These are phyloP conservation scores for Monosiga brevicollis DNA, from an alignment of 78 protist species.

Conservation along the genomic window DNA sequence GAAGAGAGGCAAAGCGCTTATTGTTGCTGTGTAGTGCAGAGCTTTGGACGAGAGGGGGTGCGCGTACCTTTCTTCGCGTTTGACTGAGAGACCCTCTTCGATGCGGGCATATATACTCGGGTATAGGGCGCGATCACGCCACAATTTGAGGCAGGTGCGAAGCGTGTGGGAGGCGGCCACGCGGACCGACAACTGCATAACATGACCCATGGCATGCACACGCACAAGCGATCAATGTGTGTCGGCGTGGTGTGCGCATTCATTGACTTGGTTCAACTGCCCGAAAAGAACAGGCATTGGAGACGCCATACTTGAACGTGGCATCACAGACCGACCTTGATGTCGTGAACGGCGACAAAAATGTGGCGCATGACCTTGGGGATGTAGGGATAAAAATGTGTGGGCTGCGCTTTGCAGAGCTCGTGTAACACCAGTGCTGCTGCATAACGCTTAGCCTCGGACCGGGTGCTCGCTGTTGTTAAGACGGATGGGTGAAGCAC, in stretches of 20 bases:
- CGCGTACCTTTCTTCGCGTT: conserved; percentile 15
- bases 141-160: background rate
- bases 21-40: conserved; percentile 12
- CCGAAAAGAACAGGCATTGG: background rate
- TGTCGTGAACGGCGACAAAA: conserved; percentile 22
- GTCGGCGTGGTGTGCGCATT: conserved; percentile 4
- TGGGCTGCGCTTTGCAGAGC: conserved; percentile 41
- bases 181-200: conserved; percentile 7
- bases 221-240: background rate
- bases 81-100: background rate
- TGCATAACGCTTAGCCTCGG: conserved; percentile 29
- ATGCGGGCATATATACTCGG: conserved; percentile 2
- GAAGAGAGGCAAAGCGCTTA: conserved; percentile 2
- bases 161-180: conserved; percentile 23
- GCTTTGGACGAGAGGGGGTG: conserved; percentile 14
- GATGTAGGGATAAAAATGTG: conserved; percentile 43
- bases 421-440: conserved; percentile 29
- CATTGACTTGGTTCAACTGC: too few species aligned
- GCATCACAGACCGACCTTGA: background rate
- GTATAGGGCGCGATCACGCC: background rate
- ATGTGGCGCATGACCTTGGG: conserved; percentile 10
- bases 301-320: background rate
- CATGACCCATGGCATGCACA: background rate
- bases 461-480: too few species aligned
- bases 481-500: conserved; percentile 31